Base-by-base conservation (phyloP, 2,329 filamentous ascomycete genomes). In the Zasmidium angulare region DNA sequence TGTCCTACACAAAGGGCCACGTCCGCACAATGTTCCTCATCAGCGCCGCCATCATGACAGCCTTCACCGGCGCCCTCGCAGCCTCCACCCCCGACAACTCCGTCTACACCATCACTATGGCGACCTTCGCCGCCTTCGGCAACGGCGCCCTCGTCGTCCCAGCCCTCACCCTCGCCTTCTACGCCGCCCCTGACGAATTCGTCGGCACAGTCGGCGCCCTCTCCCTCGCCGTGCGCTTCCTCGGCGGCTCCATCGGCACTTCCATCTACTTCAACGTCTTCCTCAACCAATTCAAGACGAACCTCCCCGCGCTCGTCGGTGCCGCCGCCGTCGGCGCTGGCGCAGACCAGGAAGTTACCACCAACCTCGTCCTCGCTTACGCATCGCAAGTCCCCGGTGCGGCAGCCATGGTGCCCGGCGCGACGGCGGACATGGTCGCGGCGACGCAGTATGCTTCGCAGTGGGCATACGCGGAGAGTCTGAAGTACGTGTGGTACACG, bases 171-270 rank as follows among this genome's bases (percentile, higher is more conserved):
- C 86, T 89, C 55, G 63, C 86, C 83, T 89, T 65, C 84, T 89
- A 66, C 87, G 85, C 64, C 17, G 63, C 64, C 61, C 86, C 86
- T 0, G 84, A 87, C 67, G 86, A 89, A 58, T 78, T 89, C 7
- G 89, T 90, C 63, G 87, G 85, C 12, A 89, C 87, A 3, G 81
- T 89, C 51, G 83, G 86, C 1, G 85, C 87, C 2, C 78, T 89
- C 19, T 89, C 86, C 0, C 81, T 89, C 50, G 82, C 85, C 19
- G 84, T 89, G 65, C 85, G 87, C 50, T 85, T 88, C 60, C 79
- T 89, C 36, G 87, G 87, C 50, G 86, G 86, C 46, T 81, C 82
- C 14, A 82, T 89, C 61, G 86, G 69, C 17, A 70, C 66, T 9
- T 56, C 59, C 24, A 67, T 77, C 40, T 77, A 76, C 65, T 86